Evolutionary conservation across 306 rosid species (phyloP), one percentile per base, ranked within the genome.

Genomic region (Castanea mollissima): DNA sequence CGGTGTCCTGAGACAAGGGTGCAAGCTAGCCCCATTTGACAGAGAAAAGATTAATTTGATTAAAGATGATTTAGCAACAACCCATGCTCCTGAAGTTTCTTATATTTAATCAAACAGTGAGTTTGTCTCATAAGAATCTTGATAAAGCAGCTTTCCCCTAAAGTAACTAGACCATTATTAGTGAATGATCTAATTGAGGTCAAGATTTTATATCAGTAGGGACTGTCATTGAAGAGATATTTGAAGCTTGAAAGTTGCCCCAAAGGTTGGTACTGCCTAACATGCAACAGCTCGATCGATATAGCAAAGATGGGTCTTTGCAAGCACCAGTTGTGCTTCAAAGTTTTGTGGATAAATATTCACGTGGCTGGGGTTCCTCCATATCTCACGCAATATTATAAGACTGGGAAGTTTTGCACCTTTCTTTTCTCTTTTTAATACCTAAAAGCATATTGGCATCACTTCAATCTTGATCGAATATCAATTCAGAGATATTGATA

Each of bases 381-480:
- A 63, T 5, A 25, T 29, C n/a, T 63, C 69, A 29, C 31, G 20
- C 69, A 29, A 63, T 63, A 29, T 1, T 27, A 60, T 11, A 29
- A 6, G 27, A 3, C 16, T 1, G 29, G 41, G n/a, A 63, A 63
- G 12, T 63, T 29, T 27, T 6, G 8, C 14, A 13, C 10, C n/a
- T 29, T 63, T 29, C 38, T 63, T 63, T 29, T 14, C 12, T 1
- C 15, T 7, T 14, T 63, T 63, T 63, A 25, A 63, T 29, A 27
- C 10, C 69, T 2, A 29, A 63, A 63, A 63, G 69, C 35, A 63
- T 14, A 5, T 10, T 11, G 72, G 72, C 52, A 68, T 68, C 72
- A 68, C 52, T 68, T 68, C 72, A 67, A 35, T 67, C 69, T 19
- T 67, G 51, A 35, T 18, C 29, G 72, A 67, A 67, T 35, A 67